Base-by-base conservation (phyloP, 495 filamentous ascomycete genomes). In the Lasiosphaeria ovina region DNA sequence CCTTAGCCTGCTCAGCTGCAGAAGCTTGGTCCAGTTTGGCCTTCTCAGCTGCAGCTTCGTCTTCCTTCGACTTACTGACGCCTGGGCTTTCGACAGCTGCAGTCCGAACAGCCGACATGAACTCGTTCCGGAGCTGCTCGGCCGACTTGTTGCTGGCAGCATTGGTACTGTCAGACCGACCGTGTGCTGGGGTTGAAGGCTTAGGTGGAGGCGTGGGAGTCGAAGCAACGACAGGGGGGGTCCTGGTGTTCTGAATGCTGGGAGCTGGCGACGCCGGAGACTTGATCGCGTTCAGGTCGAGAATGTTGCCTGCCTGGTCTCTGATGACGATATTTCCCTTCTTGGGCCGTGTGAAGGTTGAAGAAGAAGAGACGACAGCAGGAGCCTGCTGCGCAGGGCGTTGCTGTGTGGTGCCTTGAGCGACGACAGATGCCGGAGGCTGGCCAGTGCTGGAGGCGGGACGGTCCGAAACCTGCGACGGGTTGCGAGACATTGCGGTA, bases 361-460 rank as follows among this genome's bases (percentile, higher is more conserved):
- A 36, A 42, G 86, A 79, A 42, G 85, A 81, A 44, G 87, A 85
- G 35, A 76, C 80, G 38, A 85, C 69, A 48, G 82, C 81, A 14
- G 87, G 79, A 17, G 88, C 79, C 4, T 85, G 80, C 77, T 79
- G 59, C 74, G 82, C 48, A 77, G 83, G 38, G 80, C 86, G 65
- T 79, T 83, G 67, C 53, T 73, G 70, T 14, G 75, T 69, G 0
- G 80, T 80, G 38, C 75, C 73, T 34, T 79, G 74, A 31, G 76
- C 68, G 60, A 79, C 71, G 32, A 73, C 72, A 31, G 81, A 79
- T 9, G 74, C 75, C 61, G 78, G 77, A 53, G 40, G 66, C 65
- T 89, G 90, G 44, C 88, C 84, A 51, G 92, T 82, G 73, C 89
- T 93, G 31, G 92, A 93, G 14, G 82, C 78, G 9, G 92, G 91